A percentile compares a stretch with the other conserved stretches of the same genome.
Evolutionary conservation across 176 grass and related monocot species (phyloP).

Genomic region (Eremochloa ophiuroides): DNA sequence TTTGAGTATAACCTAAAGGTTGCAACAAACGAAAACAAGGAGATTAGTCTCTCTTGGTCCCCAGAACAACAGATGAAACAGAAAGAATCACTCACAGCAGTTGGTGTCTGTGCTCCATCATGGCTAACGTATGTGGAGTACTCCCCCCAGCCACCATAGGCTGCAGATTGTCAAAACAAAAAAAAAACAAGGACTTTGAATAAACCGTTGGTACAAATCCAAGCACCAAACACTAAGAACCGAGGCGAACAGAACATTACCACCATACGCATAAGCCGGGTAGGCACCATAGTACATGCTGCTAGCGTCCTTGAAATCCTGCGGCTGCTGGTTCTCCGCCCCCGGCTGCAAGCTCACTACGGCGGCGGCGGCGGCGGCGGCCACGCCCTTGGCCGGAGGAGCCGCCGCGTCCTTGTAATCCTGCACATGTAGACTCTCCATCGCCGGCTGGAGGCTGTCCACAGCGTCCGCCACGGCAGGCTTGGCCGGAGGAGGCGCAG

Average conservation of each 20-base stretch:
- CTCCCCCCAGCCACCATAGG: slow-evolving; percentile 58
- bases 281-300: slow-evolving; percentile 49
- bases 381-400: background rate
- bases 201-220: background rate
- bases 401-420: slow-evolving; percentile 24
- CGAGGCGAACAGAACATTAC: background rate
- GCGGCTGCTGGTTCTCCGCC: slow-evolving; percentile 24
- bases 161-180: slow-evolving; percentile 23
- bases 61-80: background rate
- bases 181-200: background rate
- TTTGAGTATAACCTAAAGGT: no score
- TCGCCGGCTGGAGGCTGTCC: slow-evolving; percentile 5
- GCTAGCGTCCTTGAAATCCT: slow-evolving; percentile 39
- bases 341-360: background rate
- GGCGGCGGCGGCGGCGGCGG: background rate
- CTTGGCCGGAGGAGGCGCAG: background rate
- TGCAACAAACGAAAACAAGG: background rate
- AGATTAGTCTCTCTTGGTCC: background rate
- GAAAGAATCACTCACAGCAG: slow-evolving; percentile 25
- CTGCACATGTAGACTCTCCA: slow-evolving; percentile 33
- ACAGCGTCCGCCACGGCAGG: background rate
- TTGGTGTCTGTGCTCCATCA: slow-evolving; percentile 38
- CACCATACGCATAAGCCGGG: slow-evolving; percentile 49
- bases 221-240: background rate
- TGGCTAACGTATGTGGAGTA: slow-evolving; percentile 32